A percentile compares a stretch with the other conserved stretches of the same genome.
These are phyloP conservation scores for Candida ipomoeae DNA, from an alignment of 805 yeast genomes.

Conservation along the genomic window DNA sequence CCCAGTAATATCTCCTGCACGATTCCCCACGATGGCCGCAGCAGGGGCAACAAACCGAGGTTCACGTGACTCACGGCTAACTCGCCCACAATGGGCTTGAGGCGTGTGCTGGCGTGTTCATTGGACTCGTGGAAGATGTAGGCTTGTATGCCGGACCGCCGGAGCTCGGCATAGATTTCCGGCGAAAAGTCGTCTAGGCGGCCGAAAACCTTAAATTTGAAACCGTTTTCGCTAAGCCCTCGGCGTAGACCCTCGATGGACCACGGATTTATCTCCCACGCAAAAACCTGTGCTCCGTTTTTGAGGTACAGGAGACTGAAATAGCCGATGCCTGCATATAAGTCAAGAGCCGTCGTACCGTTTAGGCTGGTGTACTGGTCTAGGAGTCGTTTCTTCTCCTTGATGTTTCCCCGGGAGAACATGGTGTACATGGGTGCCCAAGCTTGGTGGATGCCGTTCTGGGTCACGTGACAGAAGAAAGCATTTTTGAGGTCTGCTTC, in stretches of 20 bases:
- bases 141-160: slow-evolving; percentile 24
- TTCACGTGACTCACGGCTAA: slow-evolving; percentile 55
- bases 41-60: slow-evolving; percentile 73
- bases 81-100: slow-evolving; percentile 17
- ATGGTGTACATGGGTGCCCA: slow-evolving; percentile 87
- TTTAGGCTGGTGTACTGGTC: slow-evolving; percentile 34
- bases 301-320: slow-evolving; percentile 66
- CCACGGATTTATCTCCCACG: slow-evolving; percentile 89
- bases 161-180: neutral
- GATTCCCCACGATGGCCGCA: slow-evolving; percentile 56
- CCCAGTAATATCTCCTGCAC: slow-evolving; percentile 2
- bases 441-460: slow-evolving; percentile 69
- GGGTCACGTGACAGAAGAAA: slow-evolving; percentile 68
- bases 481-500: slow-evolving; percentile 45
- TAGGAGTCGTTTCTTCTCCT: slow-evolving; percentile 69
- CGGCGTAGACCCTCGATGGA: slow-evolving; percentile 65
- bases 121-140: slow-evolving; percentile 65
- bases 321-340: slow-evolving; percentile 85
- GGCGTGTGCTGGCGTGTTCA: slow-evolving; percentile 43
- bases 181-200: slow-evolving; percentile 3
- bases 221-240: slow-evolving; percentile 48
- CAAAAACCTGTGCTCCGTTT: slow-evolving; percentile 51
- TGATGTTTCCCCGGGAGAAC: slow-evolving; percentile 85
- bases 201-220: slow-evolving; percentile 15
- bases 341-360: slow-evolving; percentile 52